Conservation (phyloP, 2,329 filamentous ascomycete species). For the Nemania abortiva region DNA sequence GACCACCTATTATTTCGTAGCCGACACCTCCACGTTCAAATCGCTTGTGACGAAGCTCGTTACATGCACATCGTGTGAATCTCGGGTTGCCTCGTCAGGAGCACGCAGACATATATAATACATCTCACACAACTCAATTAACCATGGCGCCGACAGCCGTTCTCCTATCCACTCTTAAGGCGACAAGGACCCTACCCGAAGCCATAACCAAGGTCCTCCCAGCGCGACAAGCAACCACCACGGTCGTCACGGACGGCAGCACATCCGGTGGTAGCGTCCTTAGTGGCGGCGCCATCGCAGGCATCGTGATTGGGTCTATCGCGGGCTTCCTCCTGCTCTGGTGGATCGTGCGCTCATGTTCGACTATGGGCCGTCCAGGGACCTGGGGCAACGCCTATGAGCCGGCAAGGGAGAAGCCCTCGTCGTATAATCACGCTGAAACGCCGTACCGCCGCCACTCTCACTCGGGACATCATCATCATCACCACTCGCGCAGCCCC, state of each 20-base stretch:
- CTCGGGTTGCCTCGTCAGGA: background rate
- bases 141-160: conserved; percentile 43
- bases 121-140: background rate
- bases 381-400: conserved; percentile 48
- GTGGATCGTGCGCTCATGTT: conserved; percentile 62
- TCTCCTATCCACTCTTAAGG: conserved; percentile 31
- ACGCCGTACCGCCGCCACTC: conserved; percentile 40
- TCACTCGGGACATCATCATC: conserved; percentile 42
- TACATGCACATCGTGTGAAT: background rate
- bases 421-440: conserved; percentile 23
- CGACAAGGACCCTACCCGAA: conserved; percentile 45
- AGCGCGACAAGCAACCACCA: conserved; percentile 48
- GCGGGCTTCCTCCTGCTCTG: conserved; percentile 59
- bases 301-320: conserved; percentile 64
- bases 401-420: conserved; percentile 45
- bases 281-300: conserved; percentile 63
- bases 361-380: conserved; percentile 52
- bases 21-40: background rate
- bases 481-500: conserved; percentile 39
- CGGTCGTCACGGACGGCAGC: conserved; percentile 38
- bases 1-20: conserved; percentile 2
- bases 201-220: conserved; percentile 42
- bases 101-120: background rate
- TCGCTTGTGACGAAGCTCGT: background rate
- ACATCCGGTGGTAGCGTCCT: conserved; percentile 47